Conservation (phyloP, 2,329 filamentous ascomycete genomes). For the Graphilbum sp. region DNA sequence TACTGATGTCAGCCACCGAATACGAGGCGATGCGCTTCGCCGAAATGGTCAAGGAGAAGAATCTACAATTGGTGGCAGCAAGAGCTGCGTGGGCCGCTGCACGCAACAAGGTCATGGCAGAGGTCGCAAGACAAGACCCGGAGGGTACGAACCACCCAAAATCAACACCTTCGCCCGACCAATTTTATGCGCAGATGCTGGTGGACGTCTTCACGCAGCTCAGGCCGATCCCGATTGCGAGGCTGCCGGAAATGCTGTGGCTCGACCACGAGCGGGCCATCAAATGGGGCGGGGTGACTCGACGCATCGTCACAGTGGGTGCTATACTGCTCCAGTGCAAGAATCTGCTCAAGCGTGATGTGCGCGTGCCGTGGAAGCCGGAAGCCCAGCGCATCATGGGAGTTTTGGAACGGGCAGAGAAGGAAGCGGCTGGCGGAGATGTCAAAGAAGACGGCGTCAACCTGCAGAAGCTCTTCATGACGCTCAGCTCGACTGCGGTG, state of each 20-base stretch:
- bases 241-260: conserved; percentile 56
- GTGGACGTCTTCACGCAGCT: conserved; percentile 60
- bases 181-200: conserved; percentile 61
- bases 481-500: conserved; percentile 18
- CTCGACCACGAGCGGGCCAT: conserved; percentile 50
- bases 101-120: conserved; percentile 45
- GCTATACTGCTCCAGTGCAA: conserved; percentile 67
- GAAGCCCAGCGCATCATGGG: conserved; percentile 57
- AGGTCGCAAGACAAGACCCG: conserved; percentile 52
- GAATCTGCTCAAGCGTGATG: conserved; percentile 67
- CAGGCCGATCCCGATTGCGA: conserved; percentile 25
- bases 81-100: conserved; percentile 51
- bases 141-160: conserved; percentile 46
- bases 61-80: conserved; percentile 32
- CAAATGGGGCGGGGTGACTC: conserved; percentile 36
- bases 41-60: conserved; percentile 38
- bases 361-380: conserved; percentile 59
- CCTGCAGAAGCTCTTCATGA: background rate
- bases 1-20: conserved; percentile 52
- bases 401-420: conserved; percentile 39
- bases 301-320: conserved; percentile 55
- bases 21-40: conserved; percentile 63
- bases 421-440: conserved; percentile 13
- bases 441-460: background rate
- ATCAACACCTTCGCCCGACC: conserved; percentile 47